These are phyloP conservation scores for Amniculicola lignicola DNA, from an alignment of 495 filamentous ascomycete genomes.

Conservation along the genomic window DNA sequence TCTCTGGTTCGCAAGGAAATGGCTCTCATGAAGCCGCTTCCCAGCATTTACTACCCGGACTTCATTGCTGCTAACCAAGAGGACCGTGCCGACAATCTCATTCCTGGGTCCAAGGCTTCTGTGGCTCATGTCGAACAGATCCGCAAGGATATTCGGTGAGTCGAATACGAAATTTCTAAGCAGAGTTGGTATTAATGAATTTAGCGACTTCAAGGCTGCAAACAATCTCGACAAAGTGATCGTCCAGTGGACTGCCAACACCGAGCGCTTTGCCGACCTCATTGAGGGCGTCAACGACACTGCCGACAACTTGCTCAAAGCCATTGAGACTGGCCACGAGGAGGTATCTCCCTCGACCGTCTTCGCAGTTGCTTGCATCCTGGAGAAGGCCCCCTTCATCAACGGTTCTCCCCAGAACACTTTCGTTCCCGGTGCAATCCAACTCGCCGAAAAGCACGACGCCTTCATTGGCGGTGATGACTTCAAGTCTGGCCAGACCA, in stretches of 20 bases:
- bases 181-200: background rate
- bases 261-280: conserved; percentile 90
- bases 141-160: conserved; percentile 89
- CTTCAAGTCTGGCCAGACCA: conserved; percentile 99
- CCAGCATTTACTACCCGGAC: conserved; percentile 97
- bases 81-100: conserved; percentile 88
- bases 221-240: conserved; percentile 93
- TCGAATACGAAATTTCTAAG: background rate
- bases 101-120: conserved; percentile 78
- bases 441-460: conserved; percentile 81
- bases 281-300: conserved; percentile 91
- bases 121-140: conserved; percentile 88
- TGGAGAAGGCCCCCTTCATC: conserved; percentile 92
- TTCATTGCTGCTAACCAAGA: conserved; percentile 99
- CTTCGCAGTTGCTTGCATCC: conserved; percentile 90
- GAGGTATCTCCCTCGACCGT: conserved; percentile 93
- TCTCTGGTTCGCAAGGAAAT: conserved; percentile 86
- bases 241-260: conserved; percentile 98
- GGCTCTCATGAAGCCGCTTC: conserved; percentile 82
- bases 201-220: conserved; percentile 81
- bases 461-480: conserved; percentile 97
- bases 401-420: conserved; percentile 99
- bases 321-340: conserved; percentile 79
- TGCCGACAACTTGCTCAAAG: conserved; percentile 83
- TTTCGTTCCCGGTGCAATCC: conserved; percentile 88